phyloP scores from a whole-genome alignment of 208 protist genomes.

The Wallacemonas rigidus region DNA sequence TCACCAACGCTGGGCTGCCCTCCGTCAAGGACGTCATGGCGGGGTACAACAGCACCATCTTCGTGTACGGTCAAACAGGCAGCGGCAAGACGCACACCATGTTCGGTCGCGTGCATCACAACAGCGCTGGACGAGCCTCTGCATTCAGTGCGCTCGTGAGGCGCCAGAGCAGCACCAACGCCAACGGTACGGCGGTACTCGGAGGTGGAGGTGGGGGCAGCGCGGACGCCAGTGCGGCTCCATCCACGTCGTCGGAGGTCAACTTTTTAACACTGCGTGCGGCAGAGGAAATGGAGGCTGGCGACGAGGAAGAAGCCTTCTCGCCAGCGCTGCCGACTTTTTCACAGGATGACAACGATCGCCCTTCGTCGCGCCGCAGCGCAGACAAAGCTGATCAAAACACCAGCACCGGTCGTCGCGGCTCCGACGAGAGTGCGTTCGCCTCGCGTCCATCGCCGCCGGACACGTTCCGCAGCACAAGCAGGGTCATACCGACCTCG shows the following conservation, averaged over 20 bases:
- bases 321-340: conserved; percentile 4
- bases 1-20: conserved; percentile 77
- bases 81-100: conserved; percentile 92
- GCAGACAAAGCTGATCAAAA: background rate
- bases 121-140: background rate
- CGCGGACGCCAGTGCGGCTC: background rate
- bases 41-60: conserved; percentile 89
- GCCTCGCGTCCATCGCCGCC: conserved; percentile 2
- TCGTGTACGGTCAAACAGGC: conserved; percentile 93
- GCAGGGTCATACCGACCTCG: conserved; percentile 1
- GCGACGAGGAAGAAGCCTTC: conserved; percentile 2
- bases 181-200: background rate
- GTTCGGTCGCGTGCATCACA: conserved; percentile 49
- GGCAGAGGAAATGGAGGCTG: background rate
- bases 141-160: conserved; percentile 9
- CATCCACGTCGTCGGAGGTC: background rate
- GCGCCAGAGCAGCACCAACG: conserved; percentile 28
- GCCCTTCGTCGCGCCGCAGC: background rate
- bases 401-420: background rate
- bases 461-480: background rate
- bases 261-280: conserved; percentile 12
- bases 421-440: conserved; percentile 1
- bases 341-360: conserved; percentile 5
- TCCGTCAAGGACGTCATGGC: conserved; percentile 90
- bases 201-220: conserved; percentile 5